Percentiles rank a stretch among this genome's conserved stretches.
Evolutionary conservation across 2,329 filamentous ascomycete genomes (phyloP).

Genomic region (Colletotrichum viniferum): DNA sequence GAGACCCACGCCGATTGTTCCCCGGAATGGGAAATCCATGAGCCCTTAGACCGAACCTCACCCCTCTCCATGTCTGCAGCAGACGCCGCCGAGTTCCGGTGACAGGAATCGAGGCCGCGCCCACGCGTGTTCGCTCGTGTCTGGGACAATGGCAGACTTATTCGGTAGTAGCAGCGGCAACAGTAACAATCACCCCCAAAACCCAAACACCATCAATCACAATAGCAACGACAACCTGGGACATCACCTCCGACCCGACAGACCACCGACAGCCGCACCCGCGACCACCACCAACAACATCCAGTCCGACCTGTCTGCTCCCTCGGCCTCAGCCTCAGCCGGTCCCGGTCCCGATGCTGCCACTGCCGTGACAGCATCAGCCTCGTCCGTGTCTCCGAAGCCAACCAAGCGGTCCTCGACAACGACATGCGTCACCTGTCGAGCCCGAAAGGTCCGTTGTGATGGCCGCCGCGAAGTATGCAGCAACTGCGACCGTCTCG

Average conservation of each 20-base stretch:
- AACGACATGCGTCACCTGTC: slow-evolving; percentile 60
- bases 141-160: slow-evolving; percentile 18
- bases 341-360: not conserved
- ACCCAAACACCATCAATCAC: not conserved
- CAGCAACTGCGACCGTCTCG: slow-evolving; percentile 63
- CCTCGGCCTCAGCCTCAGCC: not conserved
- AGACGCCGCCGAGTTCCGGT: slow-evolving; percentile 15
- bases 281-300: not conserved
- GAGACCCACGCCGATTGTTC: slow-evolving; percentile 17
- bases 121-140: not conserved
- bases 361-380: slow-evolving; percentile 16
- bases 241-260: slow-evolving; percentile 18
- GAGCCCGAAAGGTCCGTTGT: slow-evolving; percentile 63
- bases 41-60: slow-evolving; percentile 13
- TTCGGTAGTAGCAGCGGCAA: slow-evolving; percentile 4
- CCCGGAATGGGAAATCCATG: slow-evolving; percentile 17
- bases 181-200: not conserved
- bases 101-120: slow-evolving; percentile 2
- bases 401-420: slow-evolving; percentile 44
- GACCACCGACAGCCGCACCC: slow-evolving; percentile 17
- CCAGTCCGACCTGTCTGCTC: not conserved
- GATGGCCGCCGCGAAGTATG: slow-evolving; percentile 58
- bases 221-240: slow-evolving; percentile 17
- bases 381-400: slow-evolving; percentile 21
- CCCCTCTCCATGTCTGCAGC: slow-evolving; percentile 13